Conservation (phyloP, 139 green algal species). For the Micromonas pusilla region DNA sequence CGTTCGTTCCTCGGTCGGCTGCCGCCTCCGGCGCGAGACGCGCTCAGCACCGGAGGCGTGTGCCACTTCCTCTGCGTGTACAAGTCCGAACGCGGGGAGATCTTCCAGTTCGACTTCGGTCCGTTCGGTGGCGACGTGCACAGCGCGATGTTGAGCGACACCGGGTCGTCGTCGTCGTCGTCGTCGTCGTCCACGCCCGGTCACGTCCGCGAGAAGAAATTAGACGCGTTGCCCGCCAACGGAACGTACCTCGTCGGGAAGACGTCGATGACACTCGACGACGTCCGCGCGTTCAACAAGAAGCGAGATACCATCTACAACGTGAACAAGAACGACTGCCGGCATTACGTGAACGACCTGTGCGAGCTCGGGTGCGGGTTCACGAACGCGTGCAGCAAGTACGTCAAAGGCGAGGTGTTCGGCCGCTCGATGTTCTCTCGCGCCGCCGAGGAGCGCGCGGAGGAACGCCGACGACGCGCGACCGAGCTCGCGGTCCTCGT, state of each 20-base stretch:
- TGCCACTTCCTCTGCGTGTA: conserved; percentile 2
- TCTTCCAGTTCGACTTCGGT: conserved; percentile 13
- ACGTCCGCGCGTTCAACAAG: background rate
- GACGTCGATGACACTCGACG: background rate
- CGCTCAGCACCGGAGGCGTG: conserved; percentile 1
- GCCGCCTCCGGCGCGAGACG: background rate
- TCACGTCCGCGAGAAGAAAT: background rate
- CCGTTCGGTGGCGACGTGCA: conserved; percentile 1
- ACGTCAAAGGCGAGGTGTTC: background rate
- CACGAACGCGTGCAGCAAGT: background rate
- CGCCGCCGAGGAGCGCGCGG: background rate
- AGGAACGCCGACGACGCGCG: background rate
- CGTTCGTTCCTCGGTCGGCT: background rate
- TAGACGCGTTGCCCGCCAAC: background rate
- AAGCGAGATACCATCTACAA: conserved; percentile 2
- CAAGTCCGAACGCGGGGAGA: background rate
- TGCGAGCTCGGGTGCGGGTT: background rate
- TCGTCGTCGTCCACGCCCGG: background rate
- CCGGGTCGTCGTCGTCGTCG: too few species aligned
- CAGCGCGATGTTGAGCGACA: background rate
- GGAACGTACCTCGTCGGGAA: conserved; percentile 1
- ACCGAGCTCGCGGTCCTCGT: background rate
- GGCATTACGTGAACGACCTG: conserved; percentile 14
- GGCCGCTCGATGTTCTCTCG: background rate
- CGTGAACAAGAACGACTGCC: conserved; percentile 10